Percentiles rank a stretch among this genome's conserved stretches.
phyloP scores from a whole-genome alignment of 164 flowering plant species.

The Vitis riparia region DNA sequence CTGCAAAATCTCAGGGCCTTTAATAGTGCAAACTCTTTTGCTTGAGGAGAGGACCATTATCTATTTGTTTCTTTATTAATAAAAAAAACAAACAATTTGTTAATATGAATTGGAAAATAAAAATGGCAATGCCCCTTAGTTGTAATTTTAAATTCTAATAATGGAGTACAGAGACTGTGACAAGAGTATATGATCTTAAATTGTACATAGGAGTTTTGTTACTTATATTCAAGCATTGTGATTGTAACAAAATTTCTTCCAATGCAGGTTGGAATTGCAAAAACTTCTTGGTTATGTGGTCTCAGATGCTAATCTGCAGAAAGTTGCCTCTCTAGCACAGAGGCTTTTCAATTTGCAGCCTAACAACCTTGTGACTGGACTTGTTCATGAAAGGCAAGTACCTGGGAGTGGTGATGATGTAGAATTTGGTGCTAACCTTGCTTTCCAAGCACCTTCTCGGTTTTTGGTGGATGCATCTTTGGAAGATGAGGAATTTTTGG shows the following conservation, averaged over 20 bases:
- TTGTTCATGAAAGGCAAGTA: constrained; percentile 20
- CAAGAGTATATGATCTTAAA: background rate
- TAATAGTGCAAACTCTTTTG: no score
- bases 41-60: no score
- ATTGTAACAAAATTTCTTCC: constrained; percentile 3
- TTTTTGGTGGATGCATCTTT: constrained; percentile 67
- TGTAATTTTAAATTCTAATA: no score
- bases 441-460: constrained; percentile 66
- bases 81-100: no score
- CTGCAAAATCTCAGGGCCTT: no score
- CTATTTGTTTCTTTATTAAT: no score
- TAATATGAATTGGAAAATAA: no score
- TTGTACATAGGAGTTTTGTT: background rate
- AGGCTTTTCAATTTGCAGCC: constrained; percentile 58
- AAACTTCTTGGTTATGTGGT: constrained; percentile 53
- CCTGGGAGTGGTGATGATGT: constrained; percentile 30
- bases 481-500: constrained; percentile 46
- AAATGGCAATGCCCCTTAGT: no score
- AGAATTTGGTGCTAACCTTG: constrained; percentile 85
- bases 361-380: constrained; percentile 20
- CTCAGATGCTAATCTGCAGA: constrained; percentile 47
- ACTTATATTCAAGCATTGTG: constrained; percentile 2
- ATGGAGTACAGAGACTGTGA: no score
- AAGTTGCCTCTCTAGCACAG: constrained; percentile 53
- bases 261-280: constrained; percentile 68